Conservation (phyloP, 2,329 filamentous ascomycete species). For the Penicillium italicum region DNA sequence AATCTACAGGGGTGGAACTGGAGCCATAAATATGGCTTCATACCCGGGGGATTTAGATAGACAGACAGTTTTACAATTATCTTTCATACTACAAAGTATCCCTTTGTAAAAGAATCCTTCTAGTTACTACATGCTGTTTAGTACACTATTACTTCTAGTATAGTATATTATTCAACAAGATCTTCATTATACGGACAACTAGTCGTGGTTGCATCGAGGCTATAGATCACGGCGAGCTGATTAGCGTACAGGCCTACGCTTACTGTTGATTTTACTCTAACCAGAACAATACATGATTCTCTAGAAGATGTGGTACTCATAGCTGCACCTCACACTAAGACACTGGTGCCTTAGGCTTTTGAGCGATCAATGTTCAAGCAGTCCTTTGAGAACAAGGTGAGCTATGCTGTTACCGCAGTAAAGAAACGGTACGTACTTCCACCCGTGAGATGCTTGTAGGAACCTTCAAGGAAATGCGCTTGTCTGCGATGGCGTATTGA, state of each 20-base stretch:
- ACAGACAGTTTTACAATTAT: no score
- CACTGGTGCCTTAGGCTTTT: conserved; percentile 7
- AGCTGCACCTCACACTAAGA: conserved; percentile 48
- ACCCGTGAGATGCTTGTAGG: conserved; percentile 29
- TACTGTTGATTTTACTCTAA: conserved; percentile 23
- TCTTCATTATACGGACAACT: no score
- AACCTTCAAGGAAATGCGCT: conserved; percentile 42
- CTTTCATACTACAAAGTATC: no score
- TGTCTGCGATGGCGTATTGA: conserved; percentile 41
- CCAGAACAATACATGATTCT: not conserved
- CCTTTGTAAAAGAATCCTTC: no score
- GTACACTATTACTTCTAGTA: no score
- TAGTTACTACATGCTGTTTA: no score
- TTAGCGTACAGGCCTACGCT: conserved; percentile 38
- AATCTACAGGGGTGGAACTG: no score
- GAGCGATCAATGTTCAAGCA: conserved; percentile 35
- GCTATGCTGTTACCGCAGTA: conserved; percentile 42
- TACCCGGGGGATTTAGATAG: no score
- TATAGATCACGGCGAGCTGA: conserved; percentile 33
- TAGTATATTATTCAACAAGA: no score
- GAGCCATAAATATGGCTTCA: no score
- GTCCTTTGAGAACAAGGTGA: conserved; percentile 41
- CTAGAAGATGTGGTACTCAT: conserved; percentile 23
- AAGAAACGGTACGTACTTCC: conserved; percentile 40
- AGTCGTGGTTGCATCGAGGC: conserved; percentile 29